Base-by-base conservation (phyloP, 768 basidiomycete genomes). In the Ramaria sp. region DNA sequence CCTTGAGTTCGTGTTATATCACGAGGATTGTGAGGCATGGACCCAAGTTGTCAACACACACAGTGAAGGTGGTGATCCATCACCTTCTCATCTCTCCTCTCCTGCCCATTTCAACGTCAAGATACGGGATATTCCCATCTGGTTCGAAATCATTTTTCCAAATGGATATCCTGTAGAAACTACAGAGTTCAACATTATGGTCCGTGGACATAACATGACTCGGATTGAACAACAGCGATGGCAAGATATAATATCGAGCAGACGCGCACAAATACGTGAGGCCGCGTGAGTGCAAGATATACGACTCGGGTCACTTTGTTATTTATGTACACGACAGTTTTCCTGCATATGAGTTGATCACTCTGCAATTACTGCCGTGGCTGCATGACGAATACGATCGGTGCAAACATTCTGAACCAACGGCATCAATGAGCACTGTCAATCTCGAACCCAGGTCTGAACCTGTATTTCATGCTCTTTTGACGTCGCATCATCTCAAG, bases 401-500 rank as follows among this genome's bases (percentile, higher is more conserved):
- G 24, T 20, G 41, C 50, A 41, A 28, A 54, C 28, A 44, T 32
- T 22, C 55, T 16, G 12, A 47, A 10, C 9, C 1, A 27, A 37
- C 15, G 15, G 20, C 47, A 3, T 18, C 55, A 1, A 13, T 54
- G 39, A 41, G 18, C 39, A 41, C 10, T 10, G 4, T n/a, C 16
- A 16, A 10, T 22, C 52, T 54, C 7, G 43, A 30, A 15, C 37
- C 28, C 5, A 16, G 16, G 12, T 7, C 18, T 48, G 54, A 39
- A 30, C 54, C 36, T 20, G 59, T 61, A 15, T 80, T 75, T 56
- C 85, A 88, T 61, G 77, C 77, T 20, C 73, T 88, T 1, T 72
- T 88, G 50, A 83, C 81, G 1, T 88, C 87, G 0, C 85, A 89
- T 66, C 83, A 85, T 64, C 76, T 85, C 52, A 67, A 79, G 38